Base-by-base conservation (phyloP, 2,329 filamentous ascomycete genomes). In the Cercospora berteroae region DNA sequence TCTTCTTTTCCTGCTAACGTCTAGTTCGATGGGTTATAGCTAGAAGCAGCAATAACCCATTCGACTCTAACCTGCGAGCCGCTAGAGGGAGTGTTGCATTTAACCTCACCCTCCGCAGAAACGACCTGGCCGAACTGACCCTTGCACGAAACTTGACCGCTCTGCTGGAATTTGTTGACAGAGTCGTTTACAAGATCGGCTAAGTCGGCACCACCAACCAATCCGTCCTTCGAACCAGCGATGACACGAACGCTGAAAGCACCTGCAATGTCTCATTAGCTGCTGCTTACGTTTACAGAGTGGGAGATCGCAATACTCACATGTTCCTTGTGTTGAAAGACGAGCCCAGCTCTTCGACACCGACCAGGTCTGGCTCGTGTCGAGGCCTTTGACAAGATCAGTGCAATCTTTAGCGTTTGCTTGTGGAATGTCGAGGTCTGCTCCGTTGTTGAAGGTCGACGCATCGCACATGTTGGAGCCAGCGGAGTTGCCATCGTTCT, bases 21-120 rank as follows among this genome's bases (percentile, higher is more conserved):
- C 44, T 50, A 50, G 59, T 62, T 66, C 58, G 58, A 39, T 29
- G 64, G 64, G 64, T 66, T 66, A n/a, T 66, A 66, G 23, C 29
- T 23, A 4, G 64, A 63, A 16, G 23, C 27, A 18, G 64, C 44
- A 6, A 66, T 9, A 6, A 66, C 42, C 64, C 64, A 66, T 31
- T 66, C 59, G 5, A 66, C 64, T 58, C 64, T 29, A 18, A 66
- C 64, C 12, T 33, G 6, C 1, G 23, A 29, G n/a, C 18, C 25
- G 23, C 39, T 23, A 2, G 10, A 25, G 2, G 13, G 13, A 9
- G 25, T 29, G 16, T 63, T 52, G 52, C 64, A 63, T 18, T 58
- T 23, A 25, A 66, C 64, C 56, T 66, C 64, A 33, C 64, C 64
- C 60, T 66, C 59, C 8, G 59, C 36, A 23, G 59, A 57, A 4